These are phyloP conservation scores for Peterozyma xylosa DNA, from an alignment of 805 yeast genomes.

Conservation along the genomic window DNA sequence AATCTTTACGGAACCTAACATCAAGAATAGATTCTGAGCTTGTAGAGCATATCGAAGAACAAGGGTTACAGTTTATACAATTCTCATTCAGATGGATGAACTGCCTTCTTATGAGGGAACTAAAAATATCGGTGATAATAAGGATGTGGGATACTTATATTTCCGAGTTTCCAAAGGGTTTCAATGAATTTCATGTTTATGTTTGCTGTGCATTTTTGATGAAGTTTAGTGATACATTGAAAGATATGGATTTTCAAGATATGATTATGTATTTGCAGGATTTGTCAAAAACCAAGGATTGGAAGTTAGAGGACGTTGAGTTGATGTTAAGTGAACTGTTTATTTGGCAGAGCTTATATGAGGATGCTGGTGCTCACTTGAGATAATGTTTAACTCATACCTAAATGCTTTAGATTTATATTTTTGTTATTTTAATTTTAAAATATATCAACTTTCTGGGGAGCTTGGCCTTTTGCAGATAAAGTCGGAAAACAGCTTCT, in stretches of 20 bases:
- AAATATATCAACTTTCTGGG: too few relatives aligned
- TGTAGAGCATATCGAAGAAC: constrained; percentile 65
- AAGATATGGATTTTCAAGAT: constrained; percentile 89
- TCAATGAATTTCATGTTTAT: constrained; percentile 88
- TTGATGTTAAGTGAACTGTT: constrained; percentile 90
- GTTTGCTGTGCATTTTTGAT: constrained; percentile 96
- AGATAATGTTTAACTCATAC: constrained; percentile 17
- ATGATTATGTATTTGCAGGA: constrained; percentile 86
- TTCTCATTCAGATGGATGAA: constrained; percentile 99
- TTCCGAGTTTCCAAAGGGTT: constrained; percentile 68
- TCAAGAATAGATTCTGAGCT: constrained; percentile 72
- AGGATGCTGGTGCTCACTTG: constrained; percentile 84
- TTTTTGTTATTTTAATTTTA: too few relatives aligned
- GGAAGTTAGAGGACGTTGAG: constrained; percentile 90
- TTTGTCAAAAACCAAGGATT: constrained; percentile 67
- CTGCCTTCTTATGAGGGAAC: constrained; percentile 91
- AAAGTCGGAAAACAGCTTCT: too few relatives aligned
- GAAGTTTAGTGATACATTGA: constrained; percentile 73
- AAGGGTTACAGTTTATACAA: constrained; percentile 90
- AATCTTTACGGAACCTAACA: constrained; percentile 68
- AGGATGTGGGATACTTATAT: constrained; percentile 98
- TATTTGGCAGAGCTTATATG: constrained; percentile 91
- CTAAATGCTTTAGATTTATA: too few relatives aligned
- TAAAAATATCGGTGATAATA: constrained; percentile 67
- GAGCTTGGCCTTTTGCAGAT: too few relatives aligned